phyloP scores from a whole-genome alignment of 306 rosid genomes.

The Cucumis hystrix region DNA sequence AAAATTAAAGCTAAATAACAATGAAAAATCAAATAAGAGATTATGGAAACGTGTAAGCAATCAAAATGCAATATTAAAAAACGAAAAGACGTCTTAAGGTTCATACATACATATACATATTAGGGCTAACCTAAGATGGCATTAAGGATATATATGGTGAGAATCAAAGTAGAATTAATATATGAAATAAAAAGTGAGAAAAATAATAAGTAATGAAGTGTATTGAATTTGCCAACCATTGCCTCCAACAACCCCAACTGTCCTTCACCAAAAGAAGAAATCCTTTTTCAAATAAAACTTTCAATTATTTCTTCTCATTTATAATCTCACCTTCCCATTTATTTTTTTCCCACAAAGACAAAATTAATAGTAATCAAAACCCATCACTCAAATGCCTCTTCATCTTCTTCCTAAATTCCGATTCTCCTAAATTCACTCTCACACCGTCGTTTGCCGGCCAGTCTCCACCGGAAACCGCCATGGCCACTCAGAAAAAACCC shows the following conservation, averaged over 20 bases:
- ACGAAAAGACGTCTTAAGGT: too few species aligned
- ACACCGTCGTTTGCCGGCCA: not conserved
- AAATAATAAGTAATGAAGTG: not conserved
- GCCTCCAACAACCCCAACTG: constrained; percentile 7
- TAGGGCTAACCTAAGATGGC: not conserved
- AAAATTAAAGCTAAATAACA: too few species aligned
- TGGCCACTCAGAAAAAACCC: constrained; percentile 19
- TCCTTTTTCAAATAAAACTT: not conserved
- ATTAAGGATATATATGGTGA: not conserved
- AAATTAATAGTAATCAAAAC: not conserved
- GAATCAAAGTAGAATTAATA: not conserved
- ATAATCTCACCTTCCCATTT: constrained; percentile 11
- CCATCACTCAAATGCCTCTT: not conserved
- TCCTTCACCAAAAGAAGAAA: not conserved
- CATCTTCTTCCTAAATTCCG: not conserved
- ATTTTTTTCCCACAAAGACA: not conserved
- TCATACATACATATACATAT: too few species aligned
- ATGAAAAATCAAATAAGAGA: too few species aligned
- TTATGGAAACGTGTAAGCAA: too few species aligned
- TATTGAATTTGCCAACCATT: not conserved
- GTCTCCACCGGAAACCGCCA: not conserved
- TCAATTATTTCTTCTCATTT: not conserved
- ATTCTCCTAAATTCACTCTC: not conserved
- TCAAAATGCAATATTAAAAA: too few species aligned
- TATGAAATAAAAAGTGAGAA: not conserved